Conservation (phyloP, 495 filamentous ascomycete genomes). For the Rhypophila decipiens region DNA sequence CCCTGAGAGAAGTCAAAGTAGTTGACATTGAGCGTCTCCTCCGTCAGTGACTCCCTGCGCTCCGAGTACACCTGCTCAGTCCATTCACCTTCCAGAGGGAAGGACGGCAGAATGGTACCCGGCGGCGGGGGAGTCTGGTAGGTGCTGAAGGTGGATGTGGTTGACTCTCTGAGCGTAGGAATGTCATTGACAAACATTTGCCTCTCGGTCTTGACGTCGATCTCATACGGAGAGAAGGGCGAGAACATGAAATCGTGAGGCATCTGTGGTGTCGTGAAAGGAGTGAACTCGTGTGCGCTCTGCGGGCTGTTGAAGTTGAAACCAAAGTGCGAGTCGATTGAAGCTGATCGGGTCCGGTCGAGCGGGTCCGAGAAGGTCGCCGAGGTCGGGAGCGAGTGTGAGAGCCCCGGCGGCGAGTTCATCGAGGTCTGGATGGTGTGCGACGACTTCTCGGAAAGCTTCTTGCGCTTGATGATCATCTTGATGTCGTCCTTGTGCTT, state of each 20-base stretch:
- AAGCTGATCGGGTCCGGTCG: constrained; percentile 63
- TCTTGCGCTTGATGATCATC: constrained; percentile 93
- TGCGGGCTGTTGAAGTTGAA: constrained; percentile 67
- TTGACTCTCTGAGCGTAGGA: constrained; percentile 73
- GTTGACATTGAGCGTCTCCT: constrained; percentile 63
- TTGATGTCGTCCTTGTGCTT: constrained; percentile 93
- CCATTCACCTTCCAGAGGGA: constrained; percentile 66
- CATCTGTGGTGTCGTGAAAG: constrained; percentile 51
- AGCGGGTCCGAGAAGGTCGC: constrained; percentile 70
- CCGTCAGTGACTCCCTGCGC: constrained; percentile 54
- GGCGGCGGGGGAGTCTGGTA: constrained; percentile 68
- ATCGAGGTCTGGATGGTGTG: constrained; percentile 49
- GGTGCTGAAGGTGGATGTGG: constrained; percentile 80
- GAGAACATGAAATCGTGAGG: constrained; percentile 44
- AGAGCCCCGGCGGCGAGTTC: constrained; percentile 68
- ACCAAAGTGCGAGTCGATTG: constrained; percentile 71
- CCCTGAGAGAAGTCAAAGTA: constrained; percentile 71
- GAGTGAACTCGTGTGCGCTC: constrained; percentile 51
- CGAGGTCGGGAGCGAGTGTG: constrained; percentile 74
- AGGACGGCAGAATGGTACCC: constrained; percentile 56
- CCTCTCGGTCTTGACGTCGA: constrained; percentile 91
- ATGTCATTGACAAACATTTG: constrained; percentile 93
- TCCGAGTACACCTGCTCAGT: constrained; percentile 66
- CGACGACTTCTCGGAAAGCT: constrained; percentile 77
- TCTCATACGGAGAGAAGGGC: constrained; percentile 73